These are phyloP conservation scores for Coccinonectria pachysandricola DNA, from an alignment of 2,329 filamentous ascomycete species.

Conservation along the genomic window DNA sequence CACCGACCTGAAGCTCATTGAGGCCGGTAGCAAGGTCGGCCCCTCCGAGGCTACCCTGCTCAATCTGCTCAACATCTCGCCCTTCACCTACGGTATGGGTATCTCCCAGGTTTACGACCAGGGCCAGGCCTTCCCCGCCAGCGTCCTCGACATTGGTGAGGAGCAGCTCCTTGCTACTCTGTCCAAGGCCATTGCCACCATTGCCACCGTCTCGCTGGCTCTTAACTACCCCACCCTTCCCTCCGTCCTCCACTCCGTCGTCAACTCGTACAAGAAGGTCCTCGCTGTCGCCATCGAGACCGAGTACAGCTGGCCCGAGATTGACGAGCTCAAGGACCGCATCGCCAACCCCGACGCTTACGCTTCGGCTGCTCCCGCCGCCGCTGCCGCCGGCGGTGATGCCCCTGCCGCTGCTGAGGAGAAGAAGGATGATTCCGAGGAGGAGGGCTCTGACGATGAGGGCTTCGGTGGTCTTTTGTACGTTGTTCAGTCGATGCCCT, in stretches of 20 bases:
- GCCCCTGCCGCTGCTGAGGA: constrained; percentile 48
- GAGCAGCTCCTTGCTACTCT: constrained; percentile 84
- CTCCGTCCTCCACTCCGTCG: constrained; percentile 88
- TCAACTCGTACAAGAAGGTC: constrained; percentile 98
- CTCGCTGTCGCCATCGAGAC: constrained; percentile 83
- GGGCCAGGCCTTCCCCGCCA: constrained; percentile 80
- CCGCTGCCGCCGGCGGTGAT: constrained; percentile 42
- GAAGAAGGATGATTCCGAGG: constrained; percentile 57
- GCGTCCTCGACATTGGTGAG: constrained; percentile 88
- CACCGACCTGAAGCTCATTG: constrained; percentile 92
- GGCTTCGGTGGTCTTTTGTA: constrained; percentile 77
- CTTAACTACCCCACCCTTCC: constrained; percentile 92
- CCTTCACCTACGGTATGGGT: constrained; percentile 98
- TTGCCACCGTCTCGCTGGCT: constrained; percentile 85
- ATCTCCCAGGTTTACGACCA: constrained; percentile 95
- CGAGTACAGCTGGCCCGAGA: constrained; percentile 89
- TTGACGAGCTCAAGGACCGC: constrained; percentile 97
- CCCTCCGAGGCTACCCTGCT: constrained; percentile 96
- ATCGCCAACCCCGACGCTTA: constrained; percentile 98
- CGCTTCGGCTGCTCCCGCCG: constrained; percentile 68
- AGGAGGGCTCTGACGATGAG: constrained; percentile 56
- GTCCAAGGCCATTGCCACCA: constrained; percentile 69
- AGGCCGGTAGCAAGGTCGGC: constrained; percentile 88
- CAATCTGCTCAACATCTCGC: constrained; percentile 99
- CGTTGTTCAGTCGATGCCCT: constrained; percentile 15